A percentile compares a stretch with the other conserved stretches of the same genome.
phyloP scores from a whole-genome alignment of 176 grass and related monocot species.

The Musa beccarii region DNA sequence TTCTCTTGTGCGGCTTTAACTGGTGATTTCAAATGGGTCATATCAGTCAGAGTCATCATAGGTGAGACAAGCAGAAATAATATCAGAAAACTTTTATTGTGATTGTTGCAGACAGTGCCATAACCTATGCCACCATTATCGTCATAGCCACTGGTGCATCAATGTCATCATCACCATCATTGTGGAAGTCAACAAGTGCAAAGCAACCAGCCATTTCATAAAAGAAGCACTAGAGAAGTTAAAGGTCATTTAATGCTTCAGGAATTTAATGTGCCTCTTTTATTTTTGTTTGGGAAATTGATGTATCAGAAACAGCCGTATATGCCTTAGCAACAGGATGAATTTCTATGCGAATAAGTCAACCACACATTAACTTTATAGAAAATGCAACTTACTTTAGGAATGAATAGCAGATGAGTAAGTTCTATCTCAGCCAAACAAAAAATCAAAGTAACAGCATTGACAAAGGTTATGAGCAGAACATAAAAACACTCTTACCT shows the following conservation, averaged over 20 bases:
- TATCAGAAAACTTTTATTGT: slow-evolving; percentile 22
- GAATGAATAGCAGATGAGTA: slow-evolving; percentile 9
- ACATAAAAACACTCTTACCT: slow-evolving; percentile 33
- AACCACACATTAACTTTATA: background rate
- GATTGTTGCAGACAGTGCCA: slow-evolving; percentile 4
- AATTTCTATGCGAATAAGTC: background rate
- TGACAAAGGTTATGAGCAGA: background rate
- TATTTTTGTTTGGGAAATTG: background rate
- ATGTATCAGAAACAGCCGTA: background rate
- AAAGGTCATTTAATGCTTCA: background rate
- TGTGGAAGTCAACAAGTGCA: background rate
- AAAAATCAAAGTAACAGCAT: slow-evolving; percentile 13
- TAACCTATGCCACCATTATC: background rate
- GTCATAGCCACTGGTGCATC: background rate
- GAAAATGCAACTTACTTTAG: background rate
- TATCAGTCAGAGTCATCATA: background rate
- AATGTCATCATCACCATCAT: background rate
- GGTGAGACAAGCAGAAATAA: background rate
- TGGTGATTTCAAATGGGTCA: background rate
- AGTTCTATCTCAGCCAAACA: background rate
- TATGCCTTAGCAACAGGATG: background rate
- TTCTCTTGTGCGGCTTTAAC: slow-evolving; percentile 40
- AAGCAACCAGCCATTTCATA: background rate
- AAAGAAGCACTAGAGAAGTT: background rate
- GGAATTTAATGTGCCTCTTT: background rate